Percentiles rank a stretch among this genome's conserved stretches.
These are phyloP conservation scores for Diospyros kaki DNA, from an alignment of 148 eudicot species.

Conservation along the genomic window DNA sequence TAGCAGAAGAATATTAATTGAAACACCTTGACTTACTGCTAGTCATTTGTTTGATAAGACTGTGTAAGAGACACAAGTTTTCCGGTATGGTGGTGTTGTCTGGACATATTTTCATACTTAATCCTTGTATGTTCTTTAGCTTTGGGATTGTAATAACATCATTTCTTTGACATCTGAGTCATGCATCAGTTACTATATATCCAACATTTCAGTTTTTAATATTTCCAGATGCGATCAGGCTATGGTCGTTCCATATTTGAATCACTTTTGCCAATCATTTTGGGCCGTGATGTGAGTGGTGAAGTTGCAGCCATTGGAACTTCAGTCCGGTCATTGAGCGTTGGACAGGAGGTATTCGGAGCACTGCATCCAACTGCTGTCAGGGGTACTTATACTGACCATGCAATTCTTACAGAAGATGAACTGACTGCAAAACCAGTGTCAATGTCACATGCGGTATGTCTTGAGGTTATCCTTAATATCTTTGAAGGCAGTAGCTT, in stretches of 20 bases:
- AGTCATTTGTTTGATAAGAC: background rate
- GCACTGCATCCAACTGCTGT: slow-evolving; percentile 96
- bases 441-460: slow-evolving; percentile 75
- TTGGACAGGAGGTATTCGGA: slow-evolving; percentile 95
- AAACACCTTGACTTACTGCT: background rate
- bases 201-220: slow-evolving; percentile 12
- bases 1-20: background rate
- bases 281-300: slow-evolving; percentile 99
- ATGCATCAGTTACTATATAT: slow-evolving; percentile 5
- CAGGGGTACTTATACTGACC: slow-evolving; percentile 94
- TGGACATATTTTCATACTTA: background rate
- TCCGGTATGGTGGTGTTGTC: slow-evolving; percentile 1
- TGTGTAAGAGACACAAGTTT: background rate
- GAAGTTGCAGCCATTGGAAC: slow-evolving; percentile 84
- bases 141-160: background rate
- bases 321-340: slow-evolving; percentile 53
- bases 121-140: background rate
- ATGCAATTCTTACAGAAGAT: slow-evolving; percentile 83
- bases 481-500: background rate
- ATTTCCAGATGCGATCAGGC: slow-evolving; percentile 88
- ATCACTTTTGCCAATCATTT: slow-evolving; percentile 74
- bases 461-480: slow-evolving; percentile 18
- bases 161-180: background rate
- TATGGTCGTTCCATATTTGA: slow-evolving; percentile 89
- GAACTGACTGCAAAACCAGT: slow-evolving; percentile 63